phyloP scores from a whole-genome alignment of 306 rosid species.

The Cucumis cinereus region DNA sequence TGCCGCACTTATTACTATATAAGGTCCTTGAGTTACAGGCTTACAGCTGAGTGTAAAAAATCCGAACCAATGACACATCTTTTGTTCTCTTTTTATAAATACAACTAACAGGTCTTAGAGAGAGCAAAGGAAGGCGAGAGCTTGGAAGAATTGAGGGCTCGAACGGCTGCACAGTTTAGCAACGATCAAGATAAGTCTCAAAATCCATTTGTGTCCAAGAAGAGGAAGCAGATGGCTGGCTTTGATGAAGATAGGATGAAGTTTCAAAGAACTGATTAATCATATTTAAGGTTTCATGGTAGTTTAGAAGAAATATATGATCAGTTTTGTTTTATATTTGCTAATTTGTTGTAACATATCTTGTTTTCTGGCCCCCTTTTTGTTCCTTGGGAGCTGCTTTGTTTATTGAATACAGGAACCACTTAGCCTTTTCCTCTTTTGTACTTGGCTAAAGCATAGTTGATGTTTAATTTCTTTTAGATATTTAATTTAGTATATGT shows the following conservation, averaged over 20 bases:
- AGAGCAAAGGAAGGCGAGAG: conserved; percentile 86
- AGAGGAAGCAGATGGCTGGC: conserved; percentile 46
- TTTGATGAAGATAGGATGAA: conserved; percentile 47
- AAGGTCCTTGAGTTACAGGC: neutral
- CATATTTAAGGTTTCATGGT: neutral
- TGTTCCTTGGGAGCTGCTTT: conserved; percentile 1
- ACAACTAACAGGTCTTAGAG: conserved; percentile 54
- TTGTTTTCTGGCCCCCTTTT: neutral
- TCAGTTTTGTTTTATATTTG: conserved; percentile 1
- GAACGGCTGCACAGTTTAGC: conserved; percentile 57
- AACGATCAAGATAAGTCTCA: conserved; percentile 37
- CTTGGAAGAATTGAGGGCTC: conserved; percentile 67
- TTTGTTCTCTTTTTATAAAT: neutral
- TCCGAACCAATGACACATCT: neutral
- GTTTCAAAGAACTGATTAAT: conserved; percentile 32
- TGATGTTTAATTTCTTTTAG: neutral
- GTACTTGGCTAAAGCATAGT: neutral
- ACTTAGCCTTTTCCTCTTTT: neutral
- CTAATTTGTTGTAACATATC: neutral
- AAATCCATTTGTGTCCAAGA: conserved; percentile 38
- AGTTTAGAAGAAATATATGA: neutral
- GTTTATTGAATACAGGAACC: neutral
- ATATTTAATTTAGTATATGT: neutral
- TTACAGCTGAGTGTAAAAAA: neutral
- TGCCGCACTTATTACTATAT: neutral